phyloP scores from a whole-genome alignment of 768 basidiomycete species.

The Termitomyces sp. region DNA sequence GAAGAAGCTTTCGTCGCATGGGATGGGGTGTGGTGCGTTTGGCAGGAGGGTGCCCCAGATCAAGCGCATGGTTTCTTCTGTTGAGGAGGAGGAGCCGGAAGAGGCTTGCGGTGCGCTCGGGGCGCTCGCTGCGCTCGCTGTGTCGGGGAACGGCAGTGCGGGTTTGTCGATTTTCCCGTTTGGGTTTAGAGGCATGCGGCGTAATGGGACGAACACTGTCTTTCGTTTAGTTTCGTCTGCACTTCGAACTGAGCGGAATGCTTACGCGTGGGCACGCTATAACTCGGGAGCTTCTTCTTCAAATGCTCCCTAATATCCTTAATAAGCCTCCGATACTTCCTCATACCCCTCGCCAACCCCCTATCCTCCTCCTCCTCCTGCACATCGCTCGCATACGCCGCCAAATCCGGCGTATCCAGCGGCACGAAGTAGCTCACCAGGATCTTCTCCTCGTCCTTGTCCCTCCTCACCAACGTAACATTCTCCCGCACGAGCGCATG shows the following conservation, averaged over 20 bases:
- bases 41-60: conserved; percentile 86
- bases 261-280: conserved; percentile 88
- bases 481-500: conserved; percentile 96
- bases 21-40: conserved; percentile 69
- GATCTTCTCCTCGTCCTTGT: conserved; percentile 99
- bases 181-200: conserved; percentile 95
- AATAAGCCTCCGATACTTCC: conserved; percentile 81
- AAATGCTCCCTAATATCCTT: conserved; percentile 92
- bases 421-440: conserved; percentile 97
- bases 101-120: conserved; percentile 24
- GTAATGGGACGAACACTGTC: conserved; percentile 91
- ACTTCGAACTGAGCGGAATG: conserved; percentile 13
- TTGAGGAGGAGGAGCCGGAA: conserved; percentile 35
- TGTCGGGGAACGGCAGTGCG: conserved; percentile 97
- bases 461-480: conserved; percentile 91
- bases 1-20: conserved; percentile 93
- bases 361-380: conserved; percentile 49
- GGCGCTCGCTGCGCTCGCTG: conserved; percentile 52
- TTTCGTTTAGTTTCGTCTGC: neutral
- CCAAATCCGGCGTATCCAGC: conserved; percentile 59
- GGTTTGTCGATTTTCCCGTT: conserved; percentile 99
- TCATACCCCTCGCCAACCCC: conserved; percentile 70
- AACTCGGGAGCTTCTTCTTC: conserved; percentile 94
- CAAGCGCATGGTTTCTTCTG: conserved; percentile 74
- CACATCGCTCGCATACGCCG: conserved; percentile 67